Percentiles rank a stretch among this genome's conserved stretches.
phyloP scores from a whole-genome alignment of 108 stramenopile species.

The Cyclotella atomus region DNA sequence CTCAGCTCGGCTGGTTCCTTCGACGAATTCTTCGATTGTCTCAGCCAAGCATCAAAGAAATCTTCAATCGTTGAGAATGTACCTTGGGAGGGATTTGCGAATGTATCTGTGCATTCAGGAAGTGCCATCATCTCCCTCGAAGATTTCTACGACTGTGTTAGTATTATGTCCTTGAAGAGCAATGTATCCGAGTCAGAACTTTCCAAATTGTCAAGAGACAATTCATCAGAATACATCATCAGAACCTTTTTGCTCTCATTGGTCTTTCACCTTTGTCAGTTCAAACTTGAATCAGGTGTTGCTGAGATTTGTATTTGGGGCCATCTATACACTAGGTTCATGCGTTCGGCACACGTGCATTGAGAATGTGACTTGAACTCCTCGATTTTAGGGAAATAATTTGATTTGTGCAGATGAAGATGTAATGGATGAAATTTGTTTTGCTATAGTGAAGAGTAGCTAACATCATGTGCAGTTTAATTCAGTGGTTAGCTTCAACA shows the following conservation, averaged over 20 bases:
- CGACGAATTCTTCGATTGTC: slow-evolving; percentile 5
- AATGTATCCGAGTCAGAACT: background rate
- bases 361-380: background rate
- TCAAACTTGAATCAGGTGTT: background rate
- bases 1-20: background rate
- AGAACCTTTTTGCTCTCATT: background rate
- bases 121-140: background rate
- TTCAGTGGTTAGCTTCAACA: background rate
- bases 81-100: background rate
- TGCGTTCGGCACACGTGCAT: background rate
- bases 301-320: background rate
- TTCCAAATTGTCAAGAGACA: background rate
- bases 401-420: background rate
- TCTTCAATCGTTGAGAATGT: background rate
- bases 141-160: background rate
- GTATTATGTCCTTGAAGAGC: background rate
- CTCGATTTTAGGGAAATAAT: background rate
- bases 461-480: background rate
- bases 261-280: background rate
- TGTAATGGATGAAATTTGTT: background rate
- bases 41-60: background rate
- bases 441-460: background rate
- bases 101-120: background rate
- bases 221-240: background rate
- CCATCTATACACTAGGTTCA: background rate